Base-by-base conservation (phyloP, 495 filamentous ascomycete genomes). In the Darksidea phi region DNA sequence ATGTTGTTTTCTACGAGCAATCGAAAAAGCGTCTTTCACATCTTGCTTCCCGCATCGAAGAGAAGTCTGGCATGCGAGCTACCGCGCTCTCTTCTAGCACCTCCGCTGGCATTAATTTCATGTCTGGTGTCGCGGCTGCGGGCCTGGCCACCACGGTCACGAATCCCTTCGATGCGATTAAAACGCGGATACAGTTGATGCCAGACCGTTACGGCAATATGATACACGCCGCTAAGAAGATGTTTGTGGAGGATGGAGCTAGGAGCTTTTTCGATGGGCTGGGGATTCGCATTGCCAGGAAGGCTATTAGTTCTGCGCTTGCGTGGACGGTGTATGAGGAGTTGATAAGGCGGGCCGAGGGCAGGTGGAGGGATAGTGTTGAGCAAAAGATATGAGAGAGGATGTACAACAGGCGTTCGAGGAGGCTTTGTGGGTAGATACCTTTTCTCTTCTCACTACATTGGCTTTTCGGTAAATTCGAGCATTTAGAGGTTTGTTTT, bases 311-410 rank as follows among this genome's bases (percentile, higher is more conserved):
- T 70, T 88, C 84, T 37, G 95, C 94, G 25, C 78, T 97, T 61
- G 91, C 91, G 7, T 99, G 94, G 94, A 96, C 92, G 18, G 78
- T 96, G 21, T 99, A 99, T 70, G 94, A 99, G 76, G 93, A 96
- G 72, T 73, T 97, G 57, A 86, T 99, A 63, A 75, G 92, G 18
- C 72, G 80, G 43, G 90, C 88, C 13, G 90, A 95, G 76, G 79
- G 72, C 50, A 80, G 78, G 17, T 87, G 85, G 80, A 54, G 63
- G 28, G 70, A 51, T 43, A 32, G 36, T 45, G 54, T 48, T 13
- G 66, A 57, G 55, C 49, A 57, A 23, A 24, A 38, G 52, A 48
- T 60, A 42, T 57, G 41, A 26, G 53, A 4, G 28, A 8, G 50
- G 23, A 25, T n/a, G 18, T 43, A 20, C 28, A 4, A 32, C 3